Conservation (phyloP, 2,329 filamentous ascomycete species). For the Penicillium psychrosexuale region DNA sequence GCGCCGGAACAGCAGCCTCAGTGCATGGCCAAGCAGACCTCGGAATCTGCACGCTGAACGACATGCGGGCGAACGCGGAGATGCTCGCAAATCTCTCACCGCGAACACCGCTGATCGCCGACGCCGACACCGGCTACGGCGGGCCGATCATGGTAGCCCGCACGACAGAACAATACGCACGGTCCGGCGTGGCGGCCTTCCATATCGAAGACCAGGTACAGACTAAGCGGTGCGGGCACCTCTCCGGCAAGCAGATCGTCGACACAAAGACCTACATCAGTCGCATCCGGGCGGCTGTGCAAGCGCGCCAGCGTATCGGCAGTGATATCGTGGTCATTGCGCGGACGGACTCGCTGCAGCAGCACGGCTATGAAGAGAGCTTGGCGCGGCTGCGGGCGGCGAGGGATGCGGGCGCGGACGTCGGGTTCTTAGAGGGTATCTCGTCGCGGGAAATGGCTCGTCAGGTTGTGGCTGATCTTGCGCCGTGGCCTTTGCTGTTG, state of each 20-base stretch:
- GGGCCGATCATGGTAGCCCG: slow-evolving; percentile 50
- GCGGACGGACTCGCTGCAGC: slow-evolving; percentile 41
- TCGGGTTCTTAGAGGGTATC: slow-evolving; percentile 44
- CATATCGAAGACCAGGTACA: slow-evolving; percentile 59
- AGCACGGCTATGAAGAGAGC: slow-evolving; percentile 41
- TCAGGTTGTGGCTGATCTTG: slow-evolving; percentile 36
- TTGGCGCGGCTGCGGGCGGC: slow-evolving; percentile 40
- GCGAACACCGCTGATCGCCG: slow-evolving; percentile 51
- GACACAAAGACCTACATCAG: slow-evolving; percentile 33
- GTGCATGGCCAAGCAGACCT: slow-evolving; percentile 51
- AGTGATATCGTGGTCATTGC: slow-evolving; percentile 47
- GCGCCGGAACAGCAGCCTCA: slow-evolving; percentile 51
- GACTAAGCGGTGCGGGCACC: slow-evolving; percentile 43
- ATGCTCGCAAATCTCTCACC: slow-evolving; percentile 54
- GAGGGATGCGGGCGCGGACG: slow-evolving; percentile 41
- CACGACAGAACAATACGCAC: slow-evolving; percentile 51
- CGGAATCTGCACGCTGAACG: slow-evolving; percentile 50
- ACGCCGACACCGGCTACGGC: slow-evolving; percentile 56
- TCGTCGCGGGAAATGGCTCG: slow-evolving; percentile 38
- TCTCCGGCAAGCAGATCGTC: slow-evolving; percentile 41
- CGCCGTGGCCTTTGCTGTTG: slow-evolving; percentile 40
- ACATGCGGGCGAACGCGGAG: slow-evolving; percentile 53
- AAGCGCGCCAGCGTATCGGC: slow-evolving; percentile 31
- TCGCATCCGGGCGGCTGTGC: slow-evolving; percentile 40
- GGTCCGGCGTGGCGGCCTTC: slow-evolving; percentile 54